These are phyloP conservation scores for Plasmodium ovale DNA, from an alignment of 169 alveolate species.

Conservation along the genomic window DNA sequence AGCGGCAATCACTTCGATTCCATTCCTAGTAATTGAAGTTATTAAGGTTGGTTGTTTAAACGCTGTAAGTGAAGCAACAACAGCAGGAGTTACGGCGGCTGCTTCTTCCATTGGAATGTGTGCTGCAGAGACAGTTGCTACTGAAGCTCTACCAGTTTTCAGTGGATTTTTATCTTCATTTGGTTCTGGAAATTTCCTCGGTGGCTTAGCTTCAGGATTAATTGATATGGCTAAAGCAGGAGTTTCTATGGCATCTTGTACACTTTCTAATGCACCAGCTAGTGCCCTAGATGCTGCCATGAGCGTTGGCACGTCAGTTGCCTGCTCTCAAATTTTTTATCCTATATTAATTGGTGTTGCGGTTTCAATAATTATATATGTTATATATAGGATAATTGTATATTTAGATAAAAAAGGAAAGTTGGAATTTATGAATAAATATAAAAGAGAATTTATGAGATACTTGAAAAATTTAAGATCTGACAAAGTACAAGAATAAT, in stretches of 20 bases:
- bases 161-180: too few relatives aligned
- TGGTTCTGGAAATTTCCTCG: too few relatives aligned
- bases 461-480: too few relatives aligned
- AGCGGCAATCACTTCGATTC: background rate
- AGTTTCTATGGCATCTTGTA: background rate
- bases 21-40: background rate
- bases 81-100: too few relatives aligned
- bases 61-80: background rate
- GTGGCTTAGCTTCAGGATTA: too few relatives aligned
- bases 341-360: slow-evolving; percentile 3
- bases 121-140: too few relatives aligned
- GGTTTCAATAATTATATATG: background rate
- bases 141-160: too few relatives aligned
- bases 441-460: background rate
- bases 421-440: background rate
- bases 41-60: too few relatives aligned
- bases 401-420: slow-evolving; percentile 7
- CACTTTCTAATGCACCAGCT: background rate
- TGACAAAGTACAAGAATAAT: background rate
- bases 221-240: too few relatives aligned
- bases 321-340: background rate
- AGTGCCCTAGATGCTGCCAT: background rate
- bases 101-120: too few relatives aligned
- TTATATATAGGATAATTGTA: background rate
- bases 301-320: background rate